Percentiles rank a stretch among this genome's conserved stretches.
Conservation (phyloP, 129 eudicot species). For the Flaveria trinervia region DNA sequence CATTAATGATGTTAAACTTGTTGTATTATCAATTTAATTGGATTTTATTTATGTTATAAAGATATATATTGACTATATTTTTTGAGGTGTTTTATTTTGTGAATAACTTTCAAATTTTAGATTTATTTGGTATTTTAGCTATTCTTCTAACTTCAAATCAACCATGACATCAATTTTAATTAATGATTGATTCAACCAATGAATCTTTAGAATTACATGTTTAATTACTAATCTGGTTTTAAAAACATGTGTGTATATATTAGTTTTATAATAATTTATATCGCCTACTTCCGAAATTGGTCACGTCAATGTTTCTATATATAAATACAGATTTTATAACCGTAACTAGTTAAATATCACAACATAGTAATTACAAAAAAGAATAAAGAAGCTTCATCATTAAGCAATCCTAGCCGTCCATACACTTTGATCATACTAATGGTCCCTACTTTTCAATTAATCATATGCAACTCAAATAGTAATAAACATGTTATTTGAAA, state of each 20-base stretch:
- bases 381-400: conserved; percentile 24
- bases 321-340: conserved; percentile 13
- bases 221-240: too few species aligned
- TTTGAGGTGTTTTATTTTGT: neutral
- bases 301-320: neutral
- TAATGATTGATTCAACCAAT: too few species aligned
- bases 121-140: neutral
- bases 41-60: neutral
- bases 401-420: conserved; percentile 40
- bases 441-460: conserved; percentile 31
- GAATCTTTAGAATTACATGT: too few species aligned
- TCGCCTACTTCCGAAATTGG: neutral
- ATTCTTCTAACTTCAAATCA: neutral
- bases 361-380: conserved; percentile 10
- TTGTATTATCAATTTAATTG: neutral
- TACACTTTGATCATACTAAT: conserved; percentile 29
- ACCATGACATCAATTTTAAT: neutral
- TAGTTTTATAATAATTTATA: neutral
- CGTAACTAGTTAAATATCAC: neutral
- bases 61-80: neutral
- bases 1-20: neutral
- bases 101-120: neutral
- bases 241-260: neutral
- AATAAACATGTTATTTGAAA: conserved; percentile 25
- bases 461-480: conserved; percentile 40